Percentiles rank a stretch among this genome's conserved stretches.
Evolutionary conservation across 2,329 filamentous ascomycete species (phyloP).

Genomic region (Fusarium sp.): DNA sequence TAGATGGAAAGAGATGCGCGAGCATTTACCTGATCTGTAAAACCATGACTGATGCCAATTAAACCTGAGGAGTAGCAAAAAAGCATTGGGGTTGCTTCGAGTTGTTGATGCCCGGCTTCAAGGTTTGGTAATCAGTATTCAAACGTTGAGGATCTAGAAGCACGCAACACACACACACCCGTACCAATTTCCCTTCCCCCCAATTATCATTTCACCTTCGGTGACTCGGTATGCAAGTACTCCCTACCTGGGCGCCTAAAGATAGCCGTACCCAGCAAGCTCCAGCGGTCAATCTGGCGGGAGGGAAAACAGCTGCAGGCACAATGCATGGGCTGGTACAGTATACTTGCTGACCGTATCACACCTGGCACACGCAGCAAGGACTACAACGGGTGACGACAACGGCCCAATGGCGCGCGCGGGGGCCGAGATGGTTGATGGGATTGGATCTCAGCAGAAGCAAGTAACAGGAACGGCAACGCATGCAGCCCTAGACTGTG

Average conservation of each 20-base stretch:
- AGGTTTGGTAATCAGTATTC: background rate
- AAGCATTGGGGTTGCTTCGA: background rate
- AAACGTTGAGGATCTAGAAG: slow-evolving; percentile 27
- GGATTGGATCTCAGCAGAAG: slow-evolving; percentile 36
- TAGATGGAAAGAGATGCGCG: slow-evolving; percentile 16
- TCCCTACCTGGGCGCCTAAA: slow-evolving; percentile 19
- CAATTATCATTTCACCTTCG: slow-evolving; percentile 13
- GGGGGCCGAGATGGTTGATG: slow-evolving; percentile 26
- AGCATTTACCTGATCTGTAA: slow-evolving; percentile 20
- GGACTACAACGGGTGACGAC: slow-evolving; percentile 19
- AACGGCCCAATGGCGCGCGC: background rate
- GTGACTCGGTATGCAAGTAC: slow-evolving; percentile 26
- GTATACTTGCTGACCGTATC: slow-evolving; percentile 29
- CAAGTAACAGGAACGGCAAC: slow-evolving; percentile 30
- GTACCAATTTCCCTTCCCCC: slow-evolving; percentile 16
- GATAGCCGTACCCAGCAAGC: slow-evolving; percentile 13
- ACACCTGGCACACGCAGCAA: slow-evolving; percentile 5
- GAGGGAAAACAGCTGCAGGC: slow-evolving; percentile 12
- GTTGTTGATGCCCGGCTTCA: background rate
- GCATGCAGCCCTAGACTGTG: slow-evolving; percentile 18
- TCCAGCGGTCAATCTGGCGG: background rate
- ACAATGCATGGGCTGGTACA: slow-evolving; percentile 13
- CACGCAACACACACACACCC: slow-evolving; percentile 13
- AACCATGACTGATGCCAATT: slow-evolving; percentile 29
- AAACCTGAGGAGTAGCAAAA: background rate